A percentile compares a stretch with the other conserved stretches of the same genome.
Evolutionary conservation across 306 rosid species (phyloP).

Genomic region (Prunus mume): DNA sequence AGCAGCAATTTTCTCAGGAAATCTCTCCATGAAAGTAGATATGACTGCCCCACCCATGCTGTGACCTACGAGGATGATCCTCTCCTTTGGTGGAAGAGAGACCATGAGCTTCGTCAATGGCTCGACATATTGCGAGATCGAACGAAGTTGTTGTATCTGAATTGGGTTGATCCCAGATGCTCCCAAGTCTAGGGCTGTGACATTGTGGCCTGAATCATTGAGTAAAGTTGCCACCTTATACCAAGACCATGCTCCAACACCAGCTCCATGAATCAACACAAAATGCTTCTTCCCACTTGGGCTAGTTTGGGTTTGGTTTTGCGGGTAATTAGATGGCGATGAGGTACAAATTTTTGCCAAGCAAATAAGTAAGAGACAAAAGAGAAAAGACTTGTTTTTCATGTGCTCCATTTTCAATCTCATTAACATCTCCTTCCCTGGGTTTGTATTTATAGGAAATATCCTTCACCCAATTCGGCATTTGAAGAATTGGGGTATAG

Average conservation of each 20-base stretch:
- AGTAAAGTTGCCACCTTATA: conserved; percentile 29
- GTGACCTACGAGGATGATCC: conserved; percentile 40
- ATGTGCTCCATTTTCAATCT: too few relatives aligned
- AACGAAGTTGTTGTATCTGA: not conserved
- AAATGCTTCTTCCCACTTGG: conserved; percentile 13
- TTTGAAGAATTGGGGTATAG: too few relatives aligned
- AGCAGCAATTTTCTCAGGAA: conserved; percentile 24
- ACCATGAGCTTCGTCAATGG: conserved; percentile 37
- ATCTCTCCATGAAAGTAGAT: conserved; percentile 37
- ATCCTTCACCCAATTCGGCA: too few relatives aligned
- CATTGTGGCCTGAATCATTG: conserved; percentile 32
- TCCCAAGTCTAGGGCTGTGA: conserved; percentile 41
- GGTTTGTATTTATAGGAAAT: too few relatives aligned
- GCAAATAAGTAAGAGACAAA: too few relatives aligned
- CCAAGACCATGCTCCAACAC: conserved; percentile 61
- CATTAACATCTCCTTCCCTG: too few relatives aligned
- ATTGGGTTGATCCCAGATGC: conserved; percentile 43
- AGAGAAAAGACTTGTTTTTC: too few relatives aligned
- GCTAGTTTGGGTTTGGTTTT: too few relatives aligned
- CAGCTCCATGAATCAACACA: conserved; percentile 42
- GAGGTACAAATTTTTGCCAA: too few relatives aligned
- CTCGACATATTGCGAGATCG: conserved; percentile 22
- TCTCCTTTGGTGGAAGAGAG: conserved; percentile 21
- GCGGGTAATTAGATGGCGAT: too few relatives aligned
- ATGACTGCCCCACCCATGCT: conserved; percentile 36